Evolutionary conservation across 345 rosid species (phyloP), one percentile per base, ranked within the genome.

Genomic region (Hibiscus tridactylites): DNA sequence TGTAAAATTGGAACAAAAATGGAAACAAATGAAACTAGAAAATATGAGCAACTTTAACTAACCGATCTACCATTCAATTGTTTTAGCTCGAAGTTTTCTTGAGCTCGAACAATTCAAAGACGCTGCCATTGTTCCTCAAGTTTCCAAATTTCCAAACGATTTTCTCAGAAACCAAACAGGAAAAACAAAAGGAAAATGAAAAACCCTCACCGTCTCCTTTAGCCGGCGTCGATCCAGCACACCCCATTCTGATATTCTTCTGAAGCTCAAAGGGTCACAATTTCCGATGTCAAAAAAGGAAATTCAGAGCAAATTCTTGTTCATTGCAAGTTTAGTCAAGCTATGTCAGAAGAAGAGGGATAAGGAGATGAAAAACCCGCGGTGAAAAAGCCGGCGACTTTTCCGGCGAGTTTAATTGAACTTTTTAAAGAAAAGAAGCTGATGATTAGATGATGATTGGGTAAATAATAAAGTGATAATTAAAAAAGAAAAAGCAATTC

Each of bases 151-250:
- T 57, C 33, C 21, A 1, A 0, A 19, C 17, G 28, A 54, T 46
- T 70, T 70, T 56, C 73, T 3, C 73, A 54, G 64, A 4, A 70
- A 57, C 73, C 61, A 70, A 70, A 70, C 49, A 54, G 59, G 24
- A 54, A 54, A 16, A 57, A 15, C 42, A 24, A 28, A 49, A 44
- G 49, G 49, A 44, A 7, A 56, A 9, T 0, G 29, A 24, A 9
- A 47, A 44, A 65, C 17, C 6, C 52, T 56, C n/a, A 70, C 73
- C 64, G 62, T 56, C 61, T 70, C 73, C 73, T 44, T 54, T 21
- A 6, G 64, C 62, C 64, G 61, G 73, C 63, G 52, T 54, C 64
- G 73, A 70, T 56, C 63, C 73, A 58, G 64, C 73, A 44, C 73
- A 70, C 31, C 73, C 73, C 73, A 70, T 70, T 54, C 19, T 42